These are phyloP conservation scores for Anthostomella pinea DNA, from an alignment of 2,329 filamentous ascomycete species.

Conservation along the genomic window DNA sequence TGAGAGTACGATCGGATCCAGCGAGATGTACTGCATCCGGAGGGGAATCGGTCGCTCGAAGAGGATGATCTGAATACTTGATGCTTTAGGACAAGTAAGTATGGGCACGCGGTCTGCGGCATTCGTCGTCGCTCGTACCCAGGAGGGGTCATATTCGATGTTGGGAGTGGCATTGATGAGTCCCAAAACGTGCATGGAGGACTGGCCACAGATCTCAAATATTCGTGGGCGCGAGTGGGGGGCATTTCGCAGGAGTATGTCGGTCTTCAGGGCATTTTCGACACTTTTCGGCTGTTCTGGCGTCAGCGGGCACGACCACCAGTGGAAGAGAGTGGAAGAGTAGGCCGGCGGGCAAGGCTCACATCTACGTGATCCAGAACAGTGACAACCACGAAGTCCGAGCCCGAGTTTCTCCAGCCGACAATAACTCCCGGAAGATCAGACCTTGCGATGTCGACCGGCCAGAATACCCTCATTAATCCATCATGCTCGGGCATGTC, in stretches of 20 bases:
- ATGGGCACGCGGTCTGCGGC: conserved; percentile 57
- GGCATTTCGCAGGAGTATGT: conserved; percentile 78
- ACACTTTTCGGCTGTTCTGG: conserved; percentile 66
- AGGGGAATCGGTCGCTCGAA: conserved; percentile 83
- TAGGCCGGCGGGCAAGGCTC: conserved; percentile 40
- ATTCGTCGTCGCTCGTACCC: conserved; percentile 61
- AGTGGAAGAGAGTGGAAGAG: conserved; percentile 1
- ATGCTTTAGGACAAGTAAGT: conserved; percentile 68
- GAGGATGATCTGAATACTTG: conserved; percentile 81
- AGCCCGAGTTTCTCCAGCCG: conserved; percentile 89
- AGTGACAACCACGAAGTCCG: conserved; percentile 87
- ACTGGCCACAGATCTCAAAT: conserved; percentile 78
- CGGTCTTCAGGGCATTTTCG: conserved; percentile 80
- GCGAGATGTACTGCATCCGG: conserved; percentile 94
- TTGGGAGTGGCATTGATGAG: conserved; percentile 63
- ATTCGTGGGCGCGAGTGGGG: conserved; percentile 77
- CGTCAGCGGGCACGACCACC: conserved; percentile 26
- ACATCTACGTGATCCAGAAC: conserved; percentile 91
- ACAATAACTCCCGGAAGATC: conserved; percentile 80
- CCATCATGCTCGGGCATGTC: conserved; percentile 76
- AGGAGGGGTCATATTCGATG: conserved; percentile 61
- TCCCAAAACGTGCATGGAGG: conserved; percentile 82
- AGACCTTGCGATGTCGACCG: conserved; percentile 74
- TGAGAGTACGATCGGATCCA: conserved; percentile 83
- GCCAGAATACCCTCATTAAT: conserved; percentile 98